phyloP scores from a whole-genome alignment of 2,329 filamentous ascomycete genomes.

The Cladophialophora bantiana region DNA sequence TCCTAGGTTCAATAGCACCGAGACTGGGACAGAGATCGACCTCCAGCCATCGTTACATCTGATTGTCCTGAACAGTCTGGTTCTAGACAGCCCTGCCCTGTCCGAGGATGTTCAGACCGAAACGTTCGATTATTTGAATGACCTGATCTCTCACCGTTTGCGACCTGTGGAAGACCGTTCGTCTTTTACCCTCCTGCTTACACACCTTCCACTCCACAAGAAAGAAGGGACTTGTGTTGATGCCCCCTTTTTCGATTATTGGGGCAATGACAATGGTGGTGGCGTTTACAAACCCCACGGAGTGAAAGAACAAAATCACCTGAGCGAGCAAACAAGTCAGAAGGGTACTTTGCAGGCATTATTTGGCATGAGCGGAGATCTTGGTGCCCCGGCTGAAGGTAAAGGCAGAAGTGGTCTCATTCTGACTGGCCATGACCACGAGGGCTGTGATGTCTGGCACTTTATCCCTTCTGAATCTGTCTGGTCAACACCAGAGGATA shows the following conservation, averaged over 20 bases:
- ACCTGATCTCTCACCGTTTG: conserved; percentile 64
- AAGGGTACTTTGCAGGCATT: conserved; percentile 82
- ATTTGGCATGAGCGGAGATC: conserved; percentile 75
- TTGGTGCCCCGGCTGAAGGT: conserved; percentile 65
- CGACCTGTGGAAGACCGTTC: conserved; percentile 67
- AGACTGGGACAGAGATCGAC: conserved; percentile 10
- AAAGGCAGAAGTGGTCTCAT: conserved; percentile 77
- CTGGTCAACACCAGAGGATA: conserved; percentile 22
- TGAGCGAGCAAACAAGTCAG: conserved; percentile 72
- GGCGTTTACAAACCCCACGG: conserved; percentile 50
- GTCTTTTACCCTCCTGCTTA: conserved; percentile 82
- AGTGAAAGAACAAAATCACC: conserved; percentile 87
- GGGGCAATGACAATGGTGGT: conserved; percentile 62
- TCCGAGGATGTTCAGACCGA: conserved; percentile 71
- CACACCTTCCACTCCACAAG: conserved; percentile 92
- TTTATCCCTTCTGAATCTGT: conserved; percentile 57
- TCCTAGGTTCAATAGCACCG: conserved; percentile 45
- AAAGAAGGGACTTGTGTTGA: conserved; percentile 82
- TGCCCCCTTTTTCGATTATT: conserved; percentile 81
- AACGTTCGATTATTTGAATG: conserved; percentile 75
- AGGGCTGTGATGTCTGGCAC: conserved; percentile 90
- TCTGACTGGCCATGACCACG: conserved; percentile 93
- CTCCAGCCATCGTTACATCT: conserved; percentile 71
- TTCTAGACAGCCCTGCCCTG: conserved; percentile 83
- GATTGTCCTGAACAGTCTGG: conserved; percentile 89